phyloP scores from a whole-genome alignment of 1,284 basidiomycete genomes.

The Abortiporus biennis region DNA sequence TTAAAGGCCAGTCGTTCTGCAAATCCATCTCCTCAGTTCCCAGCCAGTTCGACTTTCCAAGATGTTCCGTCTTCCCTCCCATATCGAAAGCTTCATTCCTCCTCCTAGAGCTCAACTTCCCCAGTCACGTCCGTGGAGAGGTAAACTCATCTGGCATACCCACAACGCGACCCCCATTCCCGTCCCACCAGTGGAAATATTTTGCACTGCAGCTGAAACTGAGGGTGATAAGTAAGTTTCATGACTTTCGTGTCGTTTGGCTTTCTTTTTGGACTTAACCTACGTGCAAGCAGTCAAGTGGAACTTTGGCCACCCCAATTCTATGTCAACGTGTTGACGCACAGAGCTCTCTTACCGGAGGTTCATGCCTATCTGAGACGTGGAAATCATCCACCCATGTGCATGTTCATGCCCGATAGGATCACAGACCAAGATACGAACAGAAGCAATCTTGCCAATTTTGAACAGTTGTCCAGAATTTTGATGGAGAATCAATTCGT shows the following conservation, averaged over 20 bases:
- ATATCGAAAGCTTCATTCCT: slow-evolving; percentile 51
- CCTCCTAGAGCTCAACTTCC: slow-evolving; percentile 40
- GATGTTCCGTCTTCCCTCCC: slow-evolving; percentile 51
- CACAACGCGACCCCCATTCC: slow-evolving; percentile 25
- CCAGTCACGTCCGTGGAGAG: slow-evolving; percentile 44
- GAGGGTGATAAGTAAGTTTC: slow-evolving; percentile 57
- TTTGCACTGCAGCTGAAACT: slow-evolving; percentile 57
- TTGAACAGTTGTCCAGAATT: slow-evolving; percentile 45
- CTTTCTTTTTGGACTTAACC: slow-evolving; percentile 9
- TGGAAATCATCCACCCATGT: slow-evolving; percentile 39
- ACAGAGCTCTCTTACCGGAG: slow-evolving; percentile 37
- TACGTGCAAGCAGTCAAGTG: slow-evolving; percentile 25
- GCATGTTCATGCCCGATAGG: slow-evolving; percentile 58
- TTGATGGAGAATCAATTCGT: slow-evolving; percentile 49
- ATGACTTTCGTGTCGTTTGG: not conserved
- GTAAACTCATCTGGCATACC: slow-evolving; percentile 41
- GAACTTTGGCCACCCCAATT: slow-evolving; percentile 47
- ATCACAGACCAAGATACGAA: slow-evolving; percentile 41
- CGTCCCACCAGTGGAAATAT: slow-evolving; percentile 38
- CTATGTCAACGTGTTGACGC: slow-evolving; percentile 36
- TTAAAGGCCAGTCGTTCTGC: slow-evolving; percentile 14
- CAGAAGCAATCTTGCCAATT: slow-evolving; percentile 44
- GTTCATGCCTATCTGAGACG: slow-evolving; percentile 43
- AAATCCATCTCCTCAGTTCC: slow-evolving; percentile 11
- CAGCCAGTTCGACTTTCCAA: slow-evolving; percentile 11